A percentile compares a stretch with the other conserved stretches of the same genome.
Evolutionary conservation across 2,329 filamentous ascomycete species (phyloP).

Genomic region (Beauveria australis): DNA sequence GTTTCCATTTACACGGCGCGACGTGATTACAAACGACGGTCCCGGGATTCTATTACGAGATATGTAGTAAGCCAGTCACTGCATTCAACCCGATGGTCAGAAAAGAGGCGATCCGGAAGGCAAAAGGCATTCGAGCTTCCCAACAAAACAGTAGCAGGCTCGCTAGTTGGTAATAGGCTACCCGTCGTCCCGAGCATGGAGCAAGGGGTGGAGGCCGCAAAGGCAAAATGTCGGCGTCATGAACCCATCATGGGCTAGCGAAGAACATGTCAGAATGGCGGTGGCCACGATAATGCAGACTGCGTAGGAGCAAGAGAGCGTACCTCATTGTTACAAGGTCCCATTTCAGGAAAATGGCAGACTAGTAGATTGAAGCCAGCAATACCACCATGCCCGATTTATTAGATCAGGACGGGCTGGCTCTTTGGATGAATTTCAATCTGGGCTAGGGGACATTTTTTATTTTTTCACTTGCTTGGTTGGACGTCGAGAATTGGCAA

Average conservation of each 20-base stretch:
- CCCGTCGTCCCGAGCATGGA: not conserved
- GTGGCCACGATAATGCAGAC: too few species aligned
- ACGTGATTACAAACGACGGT: not conserved
- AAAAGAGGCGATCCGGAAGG: not conserved
- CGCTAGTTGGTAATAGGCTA: not conserved
- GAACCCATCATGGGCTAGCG: not conserved
- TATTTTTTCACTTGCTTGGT: too few species aligned
- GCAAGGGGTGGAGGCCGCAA: not conserved
- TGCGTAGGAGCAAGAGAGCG: not conserved
- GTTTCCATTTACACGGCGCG: not conserved
- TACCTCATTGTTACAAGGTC: not conserved
- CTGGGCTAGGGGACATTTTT: not conserved
- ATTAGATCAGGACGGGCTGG: not conserved
- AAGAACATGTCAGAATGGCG: not conserved
- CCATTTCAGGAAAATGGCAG: not conserved
- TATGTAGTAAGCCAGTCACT: not conserved
- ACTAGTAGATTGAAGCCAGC: not conserved
- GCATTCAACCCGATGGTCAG: not conserved
- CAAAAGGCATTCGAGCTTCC: not conserved
- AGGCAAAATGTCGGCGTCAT: constrained; percentile 5
- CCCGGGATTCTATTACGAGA: constrained; percentile 2
- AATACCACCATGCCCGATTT: not conserved
- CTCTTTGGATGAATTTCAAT: not conserved
- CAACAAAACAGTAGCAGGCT: not conserved
- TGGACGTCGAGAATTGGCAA: not conserved